Conservation (phyloP, 441 rosid genomes). For the Bocquillonia castaneifolia region DNA sequence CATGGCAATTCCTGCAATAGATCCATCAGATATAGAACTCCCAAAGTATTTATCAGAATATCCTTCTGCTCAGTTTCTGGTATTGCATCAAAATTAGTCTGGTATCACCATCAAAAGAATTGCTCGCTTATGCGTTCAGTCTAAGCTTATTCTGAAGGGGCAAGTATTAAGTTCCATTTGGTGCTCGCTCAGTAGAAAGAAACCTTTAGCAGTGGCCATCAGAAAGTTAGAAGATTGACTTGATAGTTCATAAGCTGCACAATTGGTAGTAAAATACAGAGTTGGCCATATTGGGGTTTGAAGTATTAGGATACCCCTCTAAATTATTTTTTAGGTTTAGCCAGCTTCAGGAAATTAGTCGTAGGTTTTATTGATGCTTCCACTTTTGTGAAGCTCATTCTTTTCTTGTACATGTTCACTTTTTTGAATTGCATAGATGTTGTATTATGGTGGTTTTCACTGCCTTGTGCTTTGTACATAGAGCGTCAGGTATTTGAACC, state of each 20-base stretch:
- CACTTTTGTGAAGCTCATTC: slow-evolving; percentile 29
- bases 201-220: not conserved
- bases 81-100: slow-evolving; percentile 32
- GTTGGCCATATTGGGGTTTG: slow-evolving; percentile 7
- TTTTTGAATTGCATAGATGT: not conserved
- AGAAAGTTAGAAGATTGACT: not conserved
- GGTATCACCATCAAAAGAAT: not conserved
- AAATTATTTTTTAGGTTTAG: slow-evolving; percentile 21
- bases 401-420: slow-evolving; percentile 23
- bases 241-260: slow-evolving; percentile 10
- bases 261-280: slow-evolving; percentile 1
- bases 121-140: not conserved
- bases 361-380: slow-evolving; percentile 23
- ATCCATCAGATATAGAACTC: slow-evolving; percentile 57
- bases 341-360: slow-evolving; percentile 9
- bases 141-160: not conserved
- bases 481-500: not conserved
- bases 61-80: slow-evolving; percentile 65
- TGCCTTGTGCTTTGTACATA: slow-evolving; percentile 9
- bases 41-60: slow-evolving; percentile 57
- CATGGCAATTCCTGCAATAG: slow-evolving; percentile 77
- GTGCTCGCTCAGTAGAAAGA: not conserved
- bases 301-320: not conserved
- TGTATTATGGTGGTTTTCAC: slow-evolving; percentile 12
- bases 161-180: not conserved